Evolutionary conservation across 2,329 filamentous ascomycete species (phyloP).

Genomic region (Hortaea werneckii): DNA sequence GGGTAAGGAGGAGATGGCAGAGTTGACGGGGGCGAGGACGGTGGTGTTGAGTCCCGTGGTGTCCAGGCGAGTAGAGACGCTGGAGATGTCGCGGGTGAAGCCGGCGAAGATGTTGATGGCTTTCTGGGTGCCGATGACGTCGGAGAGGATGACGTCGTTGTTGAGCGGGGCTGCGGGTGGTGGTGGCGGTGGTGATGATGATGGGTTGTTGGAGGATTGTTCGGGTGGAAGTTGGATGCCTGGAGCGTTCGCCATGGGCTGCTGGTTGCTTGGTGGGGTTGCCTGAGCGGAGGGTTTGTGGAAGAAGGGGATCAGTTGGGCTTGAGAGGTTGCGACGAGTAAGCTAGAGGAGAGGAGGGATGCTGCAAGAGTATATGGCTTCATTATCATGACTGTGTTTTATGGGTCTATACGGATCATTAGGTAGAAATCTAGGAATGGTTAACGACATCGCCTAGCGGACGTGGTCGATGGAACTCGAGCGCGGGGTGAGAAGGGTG

Average conservation of each 20-base stretch:
- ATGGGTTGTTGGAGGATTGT: neutral
- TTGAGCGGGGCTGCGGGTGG: constrained; percentile 8
- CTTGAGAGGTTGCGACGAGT: constrained; percentile 7
- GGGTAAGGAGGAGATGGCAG: constrained; percentile 64
- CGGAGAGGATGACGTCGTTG: constrained; percentile 58
- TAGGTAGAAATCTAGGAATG: too few relatives aligned
- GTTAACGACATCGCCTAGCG: too few relatives aligned
- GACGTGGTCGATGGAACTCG: too few relatives aligned
- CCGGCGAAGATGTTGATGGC: constrained; percentile 76
- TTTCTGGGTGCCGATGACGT: constrained; percentile 71
- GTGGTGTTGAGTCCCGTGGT: constrained; percentile 62
- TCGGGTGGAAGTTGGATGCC: constrained; percentile 15
- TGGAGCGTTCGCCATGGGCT: constrained; percentile 12
- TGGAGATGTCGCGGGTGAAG: constrained; percentile 64
- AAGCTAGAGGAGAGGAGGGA: constrained; percentile 5
- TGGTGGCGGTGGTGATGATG: constrained; percentile 4
- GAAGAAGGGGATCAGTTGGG: constrained; percentile 13
- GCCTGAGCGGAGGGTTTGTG: constrained; percentile 5
- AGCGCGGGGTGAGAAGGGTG: too few relatives aligned
- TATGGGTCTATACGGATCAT: too few relatives aligned
- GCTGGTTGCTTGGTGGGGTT: constrained; percentile 7
- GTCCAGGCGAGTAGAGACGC: constrained; percentile 59
- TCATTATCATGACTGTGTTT: neutral
- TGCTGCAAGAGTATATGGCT: neutral
- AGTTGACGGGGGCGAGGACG: constrained; percentile 79